Conservation (phyloP, 768 basidiomycete species). For the Mycena chlorophos region DNA sequence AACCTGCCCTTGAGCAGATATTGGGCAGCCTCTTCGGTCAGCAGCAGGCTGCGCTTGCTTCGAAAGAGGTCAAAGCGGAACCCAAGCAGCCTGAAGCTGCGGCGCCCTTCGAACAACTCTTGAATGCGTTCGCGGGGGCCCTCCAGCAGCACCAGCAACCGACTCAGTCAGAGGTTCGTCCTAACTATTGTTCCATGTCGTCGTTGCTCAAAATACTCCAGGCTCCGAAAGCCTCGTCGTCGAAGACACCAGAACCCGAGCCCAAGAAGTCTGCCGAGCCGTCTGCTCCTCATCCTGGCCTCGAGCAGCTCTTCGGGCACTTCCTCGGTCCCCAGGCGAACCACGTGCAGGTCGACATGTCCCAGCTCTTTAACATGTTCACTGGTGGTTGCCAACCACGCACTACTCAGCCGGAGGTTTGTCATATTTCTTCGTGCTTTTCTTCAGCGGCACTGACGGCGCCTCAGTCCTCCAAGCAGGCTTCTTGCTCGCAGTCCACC, state of each 20-base stretch:
- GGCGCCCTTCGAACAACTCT: background rate
- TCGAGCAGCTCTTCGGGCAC: background rate
- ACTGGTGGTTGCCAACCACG: conserved; percentile 2
- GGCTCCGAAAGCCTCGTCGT: conserved; percentile 1
- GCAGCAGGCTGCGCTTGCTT: background rate
- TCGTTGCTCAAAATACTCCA: background rate
- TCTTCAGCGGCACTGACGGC: background rate
- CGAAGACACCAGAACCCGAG: no score
- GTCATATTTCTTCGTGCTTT: background rate
- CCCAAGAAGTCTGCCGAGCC: no score
- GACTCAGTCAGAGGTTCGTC: background rate
- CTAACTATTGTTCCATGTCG: background rate
- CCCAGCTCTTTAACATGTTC: conserved; percentile 11
- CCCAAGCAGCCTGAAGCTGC: background rate
- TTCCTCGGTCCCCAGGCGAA: background rate
- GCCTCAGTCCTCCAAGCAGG: background rate
- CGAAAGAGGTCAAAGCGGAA: background rate
- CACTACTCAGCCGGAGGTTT: conserved; percentile 4
- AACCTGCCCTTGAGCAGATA: background rate
- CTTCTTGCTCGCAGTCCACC: conserved; percentile 7
- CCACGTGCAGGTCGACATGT: conserved; percentile 1
- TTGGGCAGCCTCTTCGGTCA: background rate
- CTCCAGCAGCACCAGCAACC: conserved; percentile 1
- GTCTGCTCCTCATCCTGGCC: background rate
- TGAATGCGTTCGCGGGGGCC: background rate